phyloP scores from a whole-genome alignment of 495 filamentous ascomycete species.

The Podospora pseudocomata region DNA sequence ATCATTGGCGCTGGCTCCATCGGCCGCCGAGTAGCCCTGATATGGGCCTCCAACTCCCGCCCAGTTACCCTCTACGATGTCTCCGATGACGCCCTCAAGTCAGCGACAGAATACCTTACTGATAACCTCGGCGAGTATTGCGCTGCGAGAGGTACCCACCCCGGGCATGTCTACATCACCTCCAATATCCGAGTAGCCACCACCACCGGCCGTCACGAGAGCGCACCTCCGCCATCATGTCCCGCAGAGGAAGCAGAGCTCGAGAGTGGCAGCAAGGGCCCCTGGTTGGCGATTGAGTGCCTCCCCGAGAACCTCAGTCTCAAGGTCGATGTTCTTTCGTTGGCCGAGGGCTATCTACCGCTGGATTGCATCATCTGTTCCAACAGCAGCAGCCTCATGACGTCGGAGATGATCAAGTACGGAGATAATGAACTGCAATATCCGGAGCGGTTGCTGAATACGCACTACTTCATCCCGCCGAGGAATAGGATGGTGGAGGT shows the following conservation, averaged over 20 bases:
- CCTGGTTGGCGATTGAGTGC: conserved; percentile 55
- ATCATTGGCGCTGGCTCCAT: conserved; percentile 39
- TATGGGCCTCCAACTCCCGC: conserved; percentile 36
- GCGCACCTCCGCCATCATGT: conserved; percentile 8
- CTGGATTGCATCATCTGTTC: conserved; percentile 50
- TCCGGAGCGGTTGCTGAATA: conserved; percentile 46
- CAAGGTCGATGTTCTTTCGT: conserved; percentile 49
- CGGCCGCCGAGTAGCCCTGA: conserved; percentile 34
- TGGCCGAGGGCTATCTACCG: conserved; percentile 42
- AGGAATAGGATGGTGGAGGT: conserved; percentile 50
- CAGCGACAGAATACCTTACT: conserved; percentile 33
- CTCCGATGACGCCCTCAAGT: conserved; percentile 27
- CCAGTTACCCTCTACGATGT: conserved; percentile 40
- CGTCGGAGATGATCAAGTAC: conserved; percentile 43
- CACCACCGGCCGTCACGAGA: conserved; percentile 15
- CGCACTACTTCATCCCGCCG: conserved; percentile 57
- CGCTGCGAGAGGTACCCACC: conserved; percentile 24
- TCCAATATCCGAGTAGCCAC: conserved; percentile 30
- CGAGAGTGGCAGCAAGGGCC: conserved; percentile 28
- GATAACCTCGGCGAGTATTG: conserved; percentile 36
- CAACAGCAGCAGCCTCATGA: conserved; percentile 50
- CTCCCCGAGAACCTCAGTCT: conserved; percentile 53
- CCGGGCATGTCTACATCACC: conserved; percentile 34
- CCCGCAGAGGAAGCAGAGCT: conserved; percentile 26
- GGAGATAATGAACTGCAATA: conserved; percentile 27